A percentile compares a stretch with the other conserved stretches of the same genome.
phyloP scores from a whole-genome alignment of 1,284 basidiomycete genomes.

The Papiliotrema flavescens region DNA sequence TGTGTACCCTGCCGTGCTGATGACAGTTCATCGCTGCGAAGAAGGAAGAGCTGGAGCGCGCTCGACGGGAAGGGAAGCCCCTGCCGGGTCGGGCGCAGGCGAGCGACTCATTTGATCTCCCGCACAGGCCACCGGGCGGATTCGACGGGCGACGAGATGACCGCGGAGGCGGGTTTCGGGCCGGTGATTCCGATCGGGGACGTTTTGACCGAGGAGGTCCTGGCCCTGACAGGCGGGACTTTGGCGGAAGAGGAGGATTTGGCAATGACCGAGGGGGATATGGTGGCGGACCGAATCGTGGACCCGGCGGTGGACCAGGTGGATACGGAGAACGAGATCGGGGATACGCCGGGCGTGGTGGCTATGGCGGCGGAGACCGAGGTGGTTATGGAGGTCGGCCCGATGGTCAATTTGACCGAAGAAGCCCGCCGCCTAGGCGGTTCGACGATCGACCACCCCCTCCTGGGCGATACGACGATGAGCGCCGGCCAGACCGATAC shows the following conservation, averaged over 20 bases:
- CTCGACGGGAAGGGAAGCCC: constrained; percentile 49
- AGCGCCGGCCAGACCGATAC: no score
- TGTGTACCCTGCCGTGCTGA: not conserved
- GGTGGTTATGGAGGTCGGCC: constrained; percentile 5
- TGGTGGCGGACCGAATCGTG: constrained; percentile 6
- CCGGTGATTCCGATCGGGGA: constrained; percentile 1
- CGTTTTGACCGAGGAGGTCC: constrained; percentile 9
- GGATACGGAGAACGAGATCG: constrained; percentile 16
- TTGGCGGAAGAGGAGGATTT: constrained; percentile 1
- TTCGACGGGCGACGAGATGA: not conserved
- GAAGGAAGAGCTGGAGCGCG: constrained; percentile 84
- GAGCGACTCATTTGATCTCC: constrained; percentile 21
- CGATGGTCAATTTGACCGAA: constrained; percentile 1
- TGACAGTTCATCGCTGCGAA: constrained; percentile 81
- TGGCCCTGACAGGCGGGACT: constrained; percentile 5
- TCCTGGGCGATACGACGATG: not conserved
- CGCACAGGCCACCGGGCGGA: constrained; percentile 1
- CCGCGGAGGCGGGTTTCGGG: not conserved
- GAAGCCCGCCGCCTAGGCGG: constrained; percentile 3
- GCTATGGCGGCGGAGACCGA: not conserved
- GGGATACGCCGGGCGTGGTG: constrained; percentile 16
- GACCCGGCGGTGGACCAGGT: not conserved
- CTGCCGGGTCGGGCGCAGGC: constrained; percentile 12
- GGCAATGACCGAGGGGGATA: not conserved
- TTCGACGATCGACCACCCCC: not conserved